Conservation (phyloP, 805 yeast species). For the Maudiozyma pseudohumilis region DNA sequence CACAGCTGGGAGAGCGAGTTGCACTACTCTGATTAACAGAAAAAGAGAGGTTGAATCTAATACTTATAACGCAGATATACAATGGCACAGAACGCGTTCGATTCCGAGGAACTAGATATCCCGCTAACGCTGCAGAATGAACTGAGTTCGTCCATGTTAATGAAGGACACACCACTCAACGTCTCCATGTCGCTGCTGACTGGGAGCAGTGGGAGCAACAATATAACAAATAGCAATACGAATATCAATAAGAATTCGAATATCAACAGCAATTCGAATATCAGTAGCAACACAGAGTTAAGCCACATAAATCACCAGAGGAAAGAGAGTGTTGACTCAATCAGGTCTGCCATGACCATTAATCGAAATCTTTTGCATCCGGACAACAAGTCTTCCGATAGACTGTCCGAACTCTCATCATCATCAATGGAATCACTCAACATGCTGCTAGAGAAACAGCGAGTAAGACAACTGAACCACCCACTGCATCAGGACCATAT, state of each 20-base stretch:
- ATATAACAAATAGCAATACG: not conserved
- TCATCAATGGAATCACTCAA: conserved; percentile 27
- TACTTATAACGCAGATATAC: too few relatives aligned
- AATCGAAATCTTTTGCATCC: not conserved
- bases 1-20: too few relatives aligned
- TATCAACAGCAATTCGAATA: not conserved
- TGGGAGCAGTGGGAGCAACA: not conserved
- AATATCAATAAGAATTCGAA: not conserved
- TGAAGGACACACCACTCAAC: conserved; percentile 1
- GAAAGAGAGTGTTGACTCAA: not conserved
- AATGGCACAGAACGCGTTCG: conserved; percentile 2
- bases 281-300: not conserved
- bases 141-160: conserved; percentile 8
- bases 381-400: conserved; percentile 6
- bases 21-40: too few relatives aligned
- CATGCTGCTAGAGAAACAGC: conserved; percentile 33
- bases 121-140: conserved; percentile 20
- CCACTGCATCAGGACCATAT: conserved; percentile 32
- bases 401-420: conserved; percentile 9
- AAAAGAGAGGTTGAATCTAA: too few relatives aligned
- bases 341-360: not conserved
- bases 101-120: conserved; percentile 20
- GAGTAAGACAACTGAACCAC: conserved; percentile 33
- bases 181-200: not conserved
- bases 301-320: not conserved